Conservation (phyloP, 805 yeast genomes). For the Nakazawaea wickerhamii region DNA sequence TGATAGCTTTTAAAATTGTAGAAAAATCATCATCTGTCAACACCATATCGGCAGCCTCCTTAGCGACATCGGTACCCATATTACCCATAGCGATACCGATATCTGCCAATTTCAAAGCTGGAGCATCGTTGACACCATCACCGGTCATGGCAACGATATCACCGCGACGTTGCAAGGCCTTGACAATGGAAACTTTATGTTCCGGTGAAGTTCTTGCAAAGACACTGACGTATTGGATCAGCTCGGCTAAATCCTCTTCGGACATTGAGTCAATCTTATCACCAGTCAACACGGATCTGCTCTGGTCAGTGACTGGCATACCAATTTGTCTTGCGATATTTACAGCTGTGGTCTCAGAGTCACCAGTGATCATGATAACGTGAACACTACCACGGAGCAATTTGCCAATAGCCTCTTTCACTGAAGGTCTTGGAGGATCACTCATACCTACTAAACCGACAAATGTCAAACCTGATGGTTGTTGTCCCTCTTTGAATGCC, state of each 20-base stretch:
- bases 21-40: slow-evolving; percentile 95
- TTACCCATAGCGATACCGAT: slow-evolving; percentile 93
- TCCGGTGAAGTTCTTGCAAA: slow-evolving; percentile 96
- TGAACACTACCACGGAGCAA: slow-evolving; percentile 91
- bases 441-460: slow-evolving; percentile 92
- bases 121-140: slow-evolving; percentile 98
- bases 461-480: slow-evolving; percentile 61
- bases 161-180: slow-evolving; percentile 84
- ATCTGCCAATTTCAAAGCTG: slow-evolving; percentile 94
- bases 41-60: slow-evolving; percentile 98
- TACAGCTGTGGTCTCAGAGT: slow-evolving; percentile 79
- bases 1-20: slow-evolving; percentile 87
- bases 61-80: slow-evolving; percentile 97
- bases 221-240: slow-evolving; percentile 77
- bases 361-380: slow-evolving; percentile 98
- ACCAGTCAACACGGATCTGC: slow-evolving; percentile 75
- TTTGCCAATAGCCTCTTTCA: slow-evolving; percentile 64
- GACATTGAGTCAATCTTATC: slow-evolving; percentile 70
- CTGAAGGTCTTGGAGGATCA: slow-evolving; percentile 95
- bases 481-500: slow-evolving; percentile 29
- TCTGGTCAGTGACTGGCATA: slow-evolving; percentile 63
- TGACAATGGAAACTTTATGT: slow-evolving; percentile 84
- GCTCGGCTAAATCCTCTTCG: slow-evolving; percentile 67
- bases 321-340: slow-evolving; percentile 89
- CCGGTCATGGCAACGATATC: slow-evolving; percentile 99